Conservation (phyloP, 75 land plant species). For the Pinus albicaulis region DNA sequence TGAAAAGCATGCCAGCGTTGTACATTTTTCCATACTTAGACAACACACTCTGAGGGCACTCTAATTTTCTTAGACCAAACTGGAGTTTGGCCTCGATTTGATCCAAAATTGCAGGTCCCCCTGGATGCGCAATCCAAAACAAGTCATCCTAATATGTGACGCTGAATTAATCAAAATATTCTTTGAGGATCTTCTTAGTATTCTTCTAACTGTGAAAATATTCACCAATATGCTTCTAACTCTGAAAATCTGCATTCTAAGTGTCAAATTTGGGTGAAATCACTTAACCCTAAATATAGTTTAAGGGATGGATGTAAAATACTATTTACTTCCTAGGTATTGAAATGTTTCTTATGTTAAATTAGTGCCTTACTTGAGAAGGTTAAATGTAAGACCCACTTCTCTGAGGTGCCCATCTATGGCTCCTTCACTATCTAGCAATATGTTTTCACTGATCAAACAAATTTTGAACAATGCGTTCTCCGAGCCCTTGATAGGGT, state of each 20-base stretch:
- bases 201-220: not conserved
- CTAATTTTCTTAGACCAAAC: constrained; percentile 29
- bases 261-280: too few species aligned
- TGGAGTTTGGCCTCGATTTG: constrained; percentile 15
- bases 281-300: too few species aligned
- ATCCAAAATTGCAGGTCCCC: constrained; percentile 34
- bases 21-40: constrained; percentile 43
- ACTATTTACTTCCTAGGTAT: too few species aligned
- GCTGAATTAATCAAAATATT: not conserved
- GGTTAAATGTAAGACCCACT: constrained; percentile 30
- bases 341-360: too few species aligned
- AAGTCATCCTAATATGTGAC: not conserved
- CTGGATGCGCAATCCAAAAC: constrained; percentile 40
- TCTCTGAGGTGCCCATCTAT: constrained; percentile 35
- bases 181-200: not conserved
- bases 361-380: not conserved
- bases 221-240: too few species aligned
- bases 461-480: constrained; percentile 33
- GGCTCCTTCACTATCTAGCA: constrained; percentile 38
- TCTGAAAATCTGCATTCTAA: too few species aligned
- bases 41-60: constrained; percentile 34
- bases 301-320: too few species aligned
- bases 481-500: constrained; percentile 32
- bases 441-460: constrained; percentile 20
- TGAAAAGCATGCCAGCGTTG: constrained; percentile 37